phyloP scores from a whole-genome alignment of 2,329 filamentous ascomycete species.

The Acrocalymma vagum region DNA sequence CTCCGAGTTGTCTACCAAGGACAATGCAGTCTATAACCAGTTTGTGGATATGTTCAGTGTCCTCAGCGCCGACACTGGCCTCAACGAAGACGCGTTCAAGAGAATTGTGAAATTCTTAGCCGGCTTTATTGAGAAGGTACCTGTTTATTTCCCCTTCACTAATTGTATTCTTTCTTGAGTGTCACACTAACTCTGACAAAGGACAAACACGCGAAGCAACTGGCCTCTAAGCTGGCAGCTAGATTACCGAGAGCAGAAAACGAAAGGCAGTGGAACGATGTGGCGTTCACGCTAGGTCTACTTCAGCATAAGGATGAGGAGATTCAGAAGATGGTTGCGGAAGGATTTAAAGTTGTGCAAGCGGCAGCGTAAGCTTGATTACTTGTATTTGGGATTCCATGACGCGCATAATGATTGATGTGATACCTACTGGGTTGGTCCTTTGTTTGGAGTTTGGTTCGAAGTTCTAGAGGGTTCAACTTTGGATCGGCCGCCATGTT shows the following conservation, averaged over 20 bases:
- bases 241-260: slow-evolving; percentile 85
- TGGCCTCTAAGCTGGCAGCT: slow-evolving; percentile 91
- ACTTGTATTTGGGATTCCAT: no score
- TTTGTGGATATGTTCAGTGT: slow-evolving; percentile 99
- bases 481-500: no score
- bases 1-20: slow-evolving; percentile 94
- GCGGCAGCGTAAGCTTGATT: slow-evolving; percentile 47
- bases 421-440: no score
- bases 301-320: slow-evolving; percentile 94
- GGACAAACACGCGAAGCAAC: slow-evolving; percentile 97
- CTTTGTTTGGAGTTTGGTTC: no score
- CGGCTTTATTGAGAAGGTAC: slow-evolving; percentile 96
- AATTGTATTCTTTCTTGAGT: neutral
- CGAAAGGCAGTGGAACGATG: slow-evolving; percentile 97
- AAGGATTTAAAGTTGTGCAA: slow-evolving; percentile 71
- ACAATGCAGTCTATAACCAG: slow-evolving; percentile 99
- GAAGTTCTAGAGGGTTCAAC: no score
- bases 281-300: slow-evolving; percentile 88
- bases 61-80: slow-evolving; percentile 78
- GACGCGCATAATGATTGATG: no score
- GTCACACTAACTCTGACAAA: slow-evolving; percentile 48
- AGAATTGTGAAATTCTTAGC: slow-evolving; percentile 91
- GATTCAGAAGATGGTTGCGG: slow-evolving; percentile 77
- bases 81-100: slow-evolving; percentile 86
- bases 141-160: slow-evolving; percentile 26